Percentiles rank a stretch among this genome's conserved stretches.
These are phyloP conservation scores for Salvia sclarea DNA, from an alignment of 305 asterid genomes.

Conservation along the genomic window DNA sequence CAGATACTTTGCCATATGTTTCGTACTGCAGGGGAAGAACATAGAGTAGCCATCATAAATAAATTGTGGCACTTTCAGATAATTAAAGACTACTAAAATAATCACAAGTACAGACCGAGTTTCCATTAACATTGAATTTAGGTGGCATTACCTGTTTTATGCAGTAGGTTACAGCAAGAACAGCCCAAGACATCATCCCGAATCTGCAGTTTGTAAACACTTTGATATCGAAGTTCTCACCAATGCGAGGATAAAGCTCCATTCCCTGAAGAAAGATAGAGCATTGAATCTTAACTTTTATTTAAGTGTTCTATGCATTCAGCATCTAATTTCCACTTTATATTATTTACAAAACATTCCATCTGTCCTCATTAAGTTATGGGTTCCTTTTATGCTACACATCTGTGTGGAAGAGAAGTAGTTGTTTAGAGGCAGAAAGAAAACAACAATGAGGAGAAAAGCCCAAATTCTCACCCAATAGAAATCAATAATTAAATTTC, in stretches of 20 bases:
- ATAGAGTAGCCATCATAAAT: conserved; percentile 19
- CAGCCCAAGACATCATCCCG: conserved; percentile 99
- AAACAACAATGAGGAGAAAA: conserved; percentile 7
- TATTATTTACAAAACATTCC: conserved; percentile 1
- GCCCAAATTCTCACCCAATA: conserved; percentile 71
- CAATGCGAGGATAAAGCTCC: conserved; percentile 97
- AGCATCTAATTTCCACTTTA: conserved; percentile 19
- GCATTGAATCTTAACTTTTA: conserved; percentile 10
- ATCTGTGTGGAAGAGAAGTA: conserved; percentile 14
- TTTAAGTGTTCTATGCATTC: neutral
- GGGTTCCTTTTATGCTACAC: conserved; percentile 3
- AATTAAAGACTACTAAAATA: neutral
- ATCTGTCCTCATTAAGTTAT: conserved; percentile 13
- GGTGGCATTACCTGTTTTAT: conserved; percentile 74
- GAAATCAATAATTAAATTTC: conserved; percentile 83
- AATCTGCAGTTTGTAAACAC: conserved; percentile 96
- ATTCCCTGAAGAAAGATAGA: conserved; percentile 60
- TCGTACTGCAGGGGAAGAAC: conserved; percentile 59
- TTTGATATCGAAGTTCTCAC: conserved; percentile 89
- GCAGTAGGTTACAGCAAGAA: conserved; percentile 91
- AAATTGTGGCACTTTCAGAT: conserved; percentile 20
- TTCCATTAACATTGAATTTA: neutral
- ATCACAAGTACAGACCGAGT: neutral
- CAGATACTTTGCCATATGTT: conserved; percentile 69
- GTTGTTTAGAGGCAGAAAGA: conserved; percentile 4